Percentiles rank a stretch among this genome's conserved stretches.
These are phyloP conservation scores for Tilletia setariae DNA, from an alignment of 1,284 basidiomycete genomes.

Conservation along the genomic window DNA sequence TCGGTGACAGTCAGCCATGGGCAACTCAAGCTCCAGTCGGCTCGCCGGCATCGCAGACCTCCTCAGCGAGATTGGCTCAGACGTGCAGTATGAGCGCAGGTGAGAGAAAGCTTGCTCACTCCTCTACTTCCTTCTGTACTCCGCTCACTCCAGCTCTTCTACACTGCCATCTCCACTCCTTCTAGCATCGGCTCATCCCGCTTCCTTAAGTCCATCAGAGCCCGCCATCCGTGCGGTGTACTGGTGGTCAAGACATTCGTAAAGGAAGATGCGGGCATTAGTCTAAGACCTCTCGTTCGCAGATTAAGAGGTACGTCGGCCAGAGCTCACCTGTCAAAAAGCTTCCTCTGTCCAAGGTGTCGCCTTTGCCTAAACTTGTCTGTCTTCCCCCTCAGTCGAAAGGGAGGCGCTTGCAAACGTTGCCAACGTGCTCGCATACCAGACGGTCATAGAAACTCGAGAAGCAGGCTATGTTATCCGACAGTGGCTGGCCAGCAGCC, in stretches of 20 bases:
- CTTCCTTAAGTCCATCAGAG: constrained; percentile 87
- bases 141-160: background rate
- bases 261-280: constrained; percentile 72
- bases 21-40: constrained; percentile 36
- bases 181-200: constrained; percentile 79
- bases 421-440: constrained; percentile 83
- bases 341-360: too few species aligned
- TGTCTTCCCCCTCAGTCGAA: constrained; percentile 59
- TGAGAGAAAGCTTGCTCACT: constrained; percentile 17
- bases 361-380: too few species aligned
- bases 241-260: constrained; percentile 77
- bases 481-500: constrained; percentile 89
- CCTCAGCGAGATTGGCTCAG: constrained; percentile 41
- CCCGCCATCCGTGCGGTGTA: constrained; percentile 68
- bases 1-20: constrained; percentile 22
- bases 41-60: constrained; percentile 42
- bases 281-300: constrained; percentile 66
- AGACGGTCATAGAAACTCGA: constrained; percentile 88
- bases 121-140: background rate
- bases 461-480: constrained; percentile 91
- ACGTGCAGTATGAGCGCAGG: constrained; percentile 47
- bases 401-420: constrained; percentile 79
- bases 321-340: background rate
- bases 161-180: too few species aligned
- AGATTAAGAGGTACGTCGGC: constrained; percentile 64